phyloP scores from a whole-genome alignment of 108 stramenopile species.

The Fragilariopsis cylindrus region DNA sequence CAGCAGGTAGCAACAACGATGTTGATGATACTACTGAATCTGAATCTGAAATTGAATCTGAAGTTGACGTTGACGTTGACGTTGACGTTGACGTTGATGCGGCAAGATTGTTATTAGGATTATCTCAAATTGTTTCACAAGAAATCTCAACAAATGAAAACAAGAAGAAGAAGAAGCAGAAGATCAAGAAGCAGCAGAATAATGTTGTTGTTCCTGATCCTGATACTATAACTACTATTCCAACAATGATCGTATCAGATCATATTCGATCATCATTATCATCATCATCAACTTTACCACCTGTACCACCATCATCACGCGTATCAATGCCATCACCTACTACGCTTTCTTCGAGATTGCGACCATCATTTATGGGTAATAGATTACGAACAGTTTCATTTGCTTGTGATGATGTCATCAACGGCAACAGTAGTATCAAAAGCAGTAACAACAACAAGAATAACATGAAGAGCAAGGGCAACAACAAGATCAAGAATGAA shows the following conservation, averaged over 20 bases:
- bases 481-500: slow-evolving; percentile 1
- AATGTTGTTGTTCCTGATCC: background rate
- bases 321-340: background rate
- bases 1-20: too few species aligned
- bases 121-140: slow-evolving; percentile 4
- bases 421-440: background rate
- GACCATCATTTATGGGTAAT: background rate
- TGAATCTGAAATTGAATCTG: background rate
- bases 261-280: background rate
- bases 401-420: background rate
- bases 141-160: background rate
- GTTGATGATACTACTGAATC: too few species aligned
- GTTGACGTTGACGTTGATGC: slow-evolving; percentile 7
- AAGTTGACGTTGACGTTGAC: background rate
- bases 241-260: background rate
- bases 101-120: background rate
- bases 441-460: background rate
- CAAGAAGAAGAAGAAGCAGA: background rate
- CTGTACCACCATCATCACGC: background rate
- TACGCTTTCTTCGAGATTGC: background rate
- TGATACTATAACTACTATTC: background rate
- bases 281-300: background rate
- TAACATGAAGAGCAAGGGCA: background rate
- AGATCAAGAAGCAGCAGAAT: background rate
- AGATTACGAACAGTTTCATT: slow-evolving; percentile 1